phyloP scores from a whole-genome alignment of 148 eudicot genomes.

The Nepenthes gracilis region DNA sequence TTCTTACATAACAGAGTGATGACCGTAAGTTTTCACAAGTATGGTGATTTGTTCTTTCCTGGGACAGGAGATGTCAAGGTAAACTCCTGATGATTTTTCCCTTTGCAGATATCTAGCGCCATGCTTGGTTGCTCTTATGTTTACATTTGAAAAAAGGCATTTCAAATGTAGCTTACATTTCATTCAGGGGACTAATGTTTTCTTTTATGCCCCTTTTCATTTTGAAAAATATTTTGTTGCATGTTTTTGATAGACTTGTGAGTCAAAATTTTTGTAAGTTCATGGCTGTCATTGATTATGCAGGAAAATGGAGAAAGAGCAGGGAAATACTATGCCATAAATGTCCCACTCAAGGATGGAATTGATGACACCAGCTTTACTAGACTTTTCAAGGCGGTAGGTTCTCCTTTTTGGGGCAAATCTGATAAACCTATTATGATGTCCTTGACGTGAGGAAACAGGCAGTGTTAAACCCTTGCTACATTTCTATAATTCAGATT shows the following conservation, averaged over 20 bases:
- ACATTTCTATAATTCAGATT: constrained; percentile 33
- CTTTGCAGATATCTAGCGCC: neutral
- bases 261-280: neutral
- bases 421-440: neutral
- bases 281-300: constrained; percentile 7
- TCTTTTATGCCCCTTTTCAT: neutral
- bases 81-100: constrained; percentile 2
- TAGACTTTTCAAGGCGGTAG: constrained; percentile 82
- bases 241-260: neutral
- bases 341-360: constrained; percentile 96
- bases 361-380: constrained; percentile 89
- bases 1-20: constrained; percentile 60
- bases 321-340: constrained; percentile 89
- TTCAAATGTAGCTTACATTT: too few species aligned
- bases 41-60: constrained; percentile 89
- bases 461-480: neutral
- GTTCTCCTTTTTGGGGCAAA: constrained; percentile 7
- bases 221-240: neutral
- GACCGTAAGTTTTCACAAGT: constrained; percentile 99
- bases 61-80: constrained; percentile 99
- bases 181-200: too few species aligned
- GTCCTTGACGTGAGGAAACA: neutral
- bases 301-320: constrained; percentile 95
- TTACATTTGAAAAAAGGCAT: too few species aligned
- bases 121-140: neutral